Evolutionary conservation across 2,329 filamentous ascomycete species (phyloP), one percentile per base, ranked within the genome.

Genomic region (Fusarium goolgardi): DNA sequence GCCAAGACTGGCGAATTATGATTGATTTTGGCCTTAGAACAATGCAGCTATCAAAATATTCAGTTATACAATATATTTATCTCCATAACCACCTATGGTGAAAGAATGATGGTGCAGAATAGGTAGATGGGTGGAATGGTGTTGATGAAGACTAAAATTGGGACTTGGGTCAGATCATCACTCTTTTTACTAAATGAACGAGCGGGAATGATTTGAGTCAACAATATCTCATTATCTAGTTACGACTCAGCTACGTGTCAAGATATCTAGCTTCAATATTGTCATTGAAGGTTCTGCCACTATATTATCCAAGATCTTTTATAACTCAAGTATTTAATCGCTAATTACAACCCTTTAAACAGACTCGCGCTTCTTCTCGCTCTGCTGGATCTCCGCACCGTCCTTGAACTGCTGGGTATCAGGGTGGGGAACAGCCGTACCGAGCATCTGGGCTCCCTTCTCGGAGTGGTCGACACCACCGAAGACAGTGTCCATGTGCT

Each of bases 401-500:
- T 73, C 70, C 60, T 73, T 73, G 16, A 71, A 46, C 39, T 74
- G 69, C 10, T 70, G 59, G 2, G 50, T 29, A 18, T 58, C 61
- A 44, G 39, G 43, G 8, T 54, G 64, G 23, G 45, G 44, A 16
- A 32, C 13, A 11, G 67, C 65, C 23, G 61, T n/a, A 5, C 73
- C 72, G 13, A 75, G 69, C 55, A 75, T 75, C 62, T 75, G 73
- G 3, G 69, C 73, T 8, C 73, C 73, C 59, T 74, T 73, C 45
- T 73, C 71, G 13, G 71, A 69, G 54, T 75, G 73, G n/a, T 74
- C 73, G 16, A 59, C 67, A 15, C 73, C 75, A 18, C 82, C 81
- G 72, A 91, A 91, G 4, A 91, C 79, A 11, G 83, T 79, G 73
- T 90, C 88, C 81, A 90, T 89, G 44, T 82, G 82, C 78, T 91